Evolutionary conservation across 2,329 filamentous ascomycete species (phyloP).

Genomic region (Colletotrichum eleusines): DNA sequence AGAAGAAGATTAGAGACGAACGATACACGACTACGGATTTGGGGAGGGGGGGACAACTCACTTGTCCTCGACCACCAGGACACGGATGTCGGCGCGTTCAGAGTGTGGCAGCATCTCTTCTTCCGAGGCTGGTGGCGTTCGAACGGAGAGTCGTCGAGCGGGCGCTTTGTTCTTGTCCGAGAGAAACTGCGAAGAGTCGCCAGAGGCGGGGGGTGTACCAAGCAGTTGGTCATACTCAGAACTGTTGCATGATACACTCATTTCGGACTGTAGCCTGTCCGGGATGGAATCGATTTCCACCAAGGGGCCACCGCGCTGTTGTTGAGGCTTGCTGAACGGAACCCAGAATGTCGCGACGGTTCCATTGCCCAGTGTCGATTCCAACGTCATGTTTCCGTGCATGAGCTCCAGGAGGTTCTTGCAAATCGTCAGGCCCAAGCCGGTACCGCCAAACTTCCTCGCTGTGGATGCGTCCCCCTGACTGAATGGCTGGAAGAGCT

Average conservation of each 20-base stretch:
- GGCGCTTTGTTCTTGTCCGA: conserved; percentile 46
- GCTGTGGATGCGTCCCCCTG: conserved; percentile 86
- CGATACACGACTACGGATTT: background rate
- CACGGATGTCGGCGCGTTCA: conserved; percentile 73
- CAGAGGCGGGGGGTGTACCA: conserved; percentile 54
- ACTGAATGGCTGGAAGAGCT: conserved; percentile 83
- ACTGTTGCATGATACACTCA: conserved; percentile 74
- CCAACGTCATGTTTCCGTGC: conserved; percentile 78
- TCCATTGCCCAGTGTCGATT: conserved; percentile 75
- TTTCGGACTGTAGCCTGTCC: conserved; percentile 73
- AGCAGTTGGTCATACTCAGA: conserved; percentile 70
- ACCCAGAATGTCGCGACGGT: conserved; percentile 84
- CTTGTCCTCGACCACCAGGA: conserved; percentile 89
- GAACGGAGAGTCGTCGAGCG: conserved; percentile 49
- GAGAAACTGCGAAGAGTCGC: conserved; percentile 38
- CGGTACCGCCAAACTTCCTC: conserved; percentile 82
- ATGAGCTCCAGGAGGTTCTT: conserved; percentile 86
- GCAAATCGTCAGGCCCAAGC: conserved; percentile 82
- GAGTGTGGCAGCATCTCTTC: conserved; percentile 62
- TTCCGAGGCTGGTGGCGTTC: conserved; percentile 54
- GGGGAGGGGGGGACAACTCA: conserved; percentile 62
- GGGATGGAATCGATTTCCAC: conserved; percentile 74
- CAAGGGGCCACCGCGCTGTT: conserved; percentile 55
- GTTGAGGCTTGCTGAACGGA: conserved; percentile 78
- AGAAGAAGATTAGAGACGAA: conserved; percentile 36